These are phyloP conservation scores for Globisporangium viniferum DNA, from an alignment of 352 stramenopile species.

Conservation along the genomic window DNA sequence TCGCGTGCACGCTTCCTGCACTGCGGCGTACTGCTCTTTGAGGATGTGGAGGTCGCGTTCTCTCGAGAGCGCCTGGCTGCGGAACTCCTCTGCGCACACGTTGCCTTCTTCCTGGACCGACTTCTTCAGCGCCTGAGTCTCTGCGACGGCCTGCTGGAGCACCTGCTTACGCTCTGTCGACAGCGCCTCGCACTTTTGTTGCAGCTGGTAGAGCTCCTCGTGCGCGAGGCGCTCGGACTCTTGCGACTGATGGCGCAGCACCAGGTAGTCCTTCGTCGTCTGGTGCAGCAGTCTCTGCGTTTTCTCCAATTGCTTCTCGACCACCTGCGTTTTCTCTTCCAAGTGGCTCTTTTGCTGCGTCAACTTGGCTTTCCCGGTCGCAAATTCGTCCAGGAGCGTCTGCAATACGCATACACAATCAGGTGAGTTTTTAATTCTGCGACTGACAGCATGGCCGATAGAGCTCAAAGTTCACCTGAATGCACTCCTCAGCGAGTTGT, in stretches of 20 bases:
- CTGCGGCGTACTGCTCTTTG: slow-evolving; percentile 70
- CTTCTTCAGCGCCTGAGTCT: slow-evolving; percentile 44
- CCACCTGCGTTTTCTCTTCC: slow-evolving; percentile 27
- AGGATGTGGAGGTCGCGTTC: slow-evolving; percentile 73
- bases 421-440: background rate
- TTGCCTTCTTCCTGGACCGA: slow-evolving; percentile 53
- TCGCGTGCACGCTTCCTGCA: slow-evolving; percentile 65
- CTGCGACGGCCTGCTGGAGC: slow-evolving; percentile 37
- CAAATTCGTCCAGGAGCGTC: slow-evolving; percentile 53
- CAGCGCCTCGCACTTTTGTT: slow-evolving; percentile 38
- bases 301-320: slow-evolving; percentile 54
- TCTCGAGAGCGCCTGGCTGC: slow-evolving; percentile 45
- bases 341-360: slow-evolving; percentile 32
- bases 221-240: slow-evolving; percentile 52
- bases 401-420: slow-evolving; percentile 7
- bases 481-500: slow-evolving; percentile 48
- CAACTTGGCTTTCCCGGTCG: slow-evolving; percentile 52
- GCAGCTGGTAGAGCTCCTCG: slow-evolving; percentile 49
- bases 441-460: background rate
- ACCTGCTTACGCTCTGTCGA: slow-evolving; percentile 38
- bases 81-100: slow-evolving; percentile 49
- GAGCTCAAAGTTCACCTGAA: slow-evolving; percentile 37
- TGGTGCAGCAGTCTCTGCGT: slow-evolving; percentile 56
- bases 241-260: slow-evolving; percentile 65
- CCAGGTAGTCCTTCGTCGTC: slow-evolving; percentile 77